phyloP scores from a whole-genome alignment of 176 grass and related monocot genomes.

The Eremochloa ophiuroides region DNA sequence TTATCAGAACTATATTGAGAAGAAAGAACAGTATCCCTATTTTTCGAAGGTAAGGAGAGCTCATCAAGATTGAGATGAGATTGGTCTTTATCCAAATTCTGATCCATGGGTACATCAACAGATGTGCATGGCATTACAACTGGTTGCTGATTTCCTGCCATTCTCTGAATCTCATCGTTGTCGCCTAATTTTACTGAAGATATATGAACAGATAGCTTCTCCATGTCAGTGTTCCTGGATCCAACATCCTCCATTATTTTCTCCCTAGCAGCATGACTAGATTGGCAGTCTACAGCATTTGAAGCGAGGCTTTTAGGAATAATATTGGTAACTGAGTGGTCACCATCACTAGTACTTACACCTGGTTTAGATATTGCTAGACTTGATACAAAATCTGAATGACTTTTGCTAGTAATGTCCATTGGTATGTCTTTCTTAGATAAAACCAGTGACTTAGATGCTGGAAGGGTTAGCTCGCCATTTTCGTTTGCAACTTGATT shows the following conservation, averaged over 20 bases:
- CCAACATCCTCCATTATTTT: conserved; percentile 23
- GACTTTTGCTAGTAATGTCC: conserved; percentile 35
- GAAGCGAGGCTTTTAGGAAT: conserved; percentile 16
- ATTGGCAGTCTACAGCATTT: conserved; percentile 16
- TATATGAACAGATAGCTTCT: conserved; percentile 40
- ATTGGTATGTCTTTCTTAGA: conserved; percentile 16
- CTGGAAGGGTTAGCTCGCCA: conserved; percentile 9
- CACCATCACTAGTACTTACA: conserved; percentile 31
- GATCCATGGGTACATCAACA: not conserved
- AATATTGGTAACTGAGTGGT: not conserved
- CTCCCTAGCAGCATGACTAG: conserved; percentile 16
- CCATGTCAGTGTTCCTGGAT: conserved; percentile 20
- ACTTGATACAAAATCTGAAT: conserved; percentile 22
- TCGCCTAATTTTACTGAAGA: conserved; percentile 55
- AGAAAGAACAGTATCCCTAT: conserved; percentile 17
- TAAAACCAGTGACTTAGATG: conserved; percentile 13
- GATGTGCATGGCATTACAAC: conserved; percentile 19
- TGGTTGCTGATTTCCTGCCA: conserved; percentile 16
- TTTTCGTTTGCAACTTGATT: conserved; percentile 28
- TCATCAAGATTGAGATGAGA: conserved; percentile 19
- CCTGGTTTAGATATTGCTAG: conserved; percentile 28
- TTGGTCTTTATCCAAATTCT: conserved; percentile 12
- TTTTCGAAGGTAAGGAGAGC: conserved; percentile 20
- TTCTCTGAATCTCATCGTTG: conserved; percentile 27
- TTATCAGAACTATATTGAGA: conserved; percentile 36